Evolutionary conservation across 106 monocot species (phyloP), one percentile per base, ranked within the genome.

Genomic region (Apostasia ramifera): DNA sequence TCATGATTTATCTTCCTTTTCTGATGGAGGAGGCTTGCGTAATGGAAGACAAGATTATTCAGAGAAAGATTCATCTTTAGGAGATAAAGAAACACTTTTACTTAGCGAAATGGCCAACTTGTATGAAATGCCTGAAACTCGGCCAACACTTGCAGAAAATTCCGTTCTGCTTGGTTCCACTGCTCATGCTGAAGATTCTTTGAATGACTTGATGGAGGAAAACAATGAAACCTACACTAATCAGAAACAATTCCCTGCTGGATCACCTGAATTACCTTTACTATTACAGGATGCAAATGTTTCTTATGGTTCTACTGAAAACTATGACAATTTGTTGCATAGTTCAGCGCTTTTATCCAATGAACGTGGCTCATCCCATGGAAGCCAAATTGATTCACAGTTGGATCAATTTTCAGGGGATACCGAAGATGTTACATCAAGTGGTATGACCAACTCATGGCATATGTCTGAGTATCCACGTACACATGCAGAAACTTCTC

Each of bases 201-300:
- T 53, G 9, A n/a, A 55, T 42, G 66, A 66, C 8, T 11, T 41
- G 42, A 62, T 53, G 37, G 39, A 52, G 61, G 66, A 67, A 60
- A 70, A 74, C 61, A 14, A 55, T 14, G 65, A 70, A 61, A 64
- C 52, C 67, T 78, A 41, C 78, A 55, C 72, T 66, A 55, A 12
- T 72, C 57, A 61, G 76, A 47, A 68, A 41, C 13, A 39, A 44
- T 76, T 70, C 43, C 40, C 60, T 51, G 13, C 40, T 39, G 40
- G 39, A 52, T 38, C 39, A 48, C 48, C 47, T 47, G 11, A 48
- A 13, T 8, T 47, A 65, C 26, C 14, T 48, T 65, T 49, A 48
- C 9, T 26, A 65, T 3, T 6, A 65, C 26, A 12, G 47, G 43
- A 37, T 26, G 47, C 14, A 6, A 2, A 2, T 65, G 47, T 40